Evolutionary conservation across 306 rosid species (phyloP), one percentile per base, ranked within the genome.

Genomic region (Abrus precatorius): DNA sequence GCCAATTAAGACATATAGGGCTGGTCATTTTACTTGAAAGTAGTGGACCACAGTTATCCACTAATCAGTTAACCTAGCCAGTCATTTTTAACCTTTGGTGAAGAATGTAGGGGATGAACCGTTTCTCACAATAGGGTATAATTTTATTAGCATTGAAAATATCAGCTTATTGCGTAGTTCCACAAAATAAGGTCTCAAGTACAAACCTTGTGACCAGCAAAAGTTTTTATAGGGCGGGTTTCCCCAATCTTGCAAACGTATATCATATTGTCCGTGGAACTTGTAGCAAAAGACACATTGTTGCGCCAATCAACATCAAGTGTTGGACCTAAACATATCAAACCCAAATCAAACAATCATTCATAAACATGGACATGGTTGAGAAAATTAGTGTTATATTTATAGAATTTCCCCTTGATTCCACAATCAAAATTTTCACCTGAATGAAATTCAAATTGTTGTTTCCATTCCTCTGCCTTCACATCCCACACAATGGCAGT

Each of bases 221-320:
- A 94, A 80, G 90, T 79, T 83, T 91, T 93, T 81, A 91, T 69
- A 43, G 98, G 98, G 48, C 73, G 89, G 78, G 57, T 85, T 68
- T 92, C 98, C 57, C 98, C 98, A 84, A 94, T 85, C 88, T 92
- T 94, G 92, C 96, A 92, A 10, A 92, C 97, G 86, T 89, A 84
- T 80, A 94, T 94, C 97, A 88, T 94, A 79, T 84, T 63, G 80
- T 94, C 98, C 3, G 97, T 87, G 56, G 97, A 94, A 86, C 98
- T 92, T 75, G 94, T 88, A 7, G 98, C 98, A 83, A 94, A 92
- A n/a, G 97, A 90, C 54, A 83, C 82, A 86, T 94, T 92, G 84
- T 88, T 89, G 81, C 98, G 97, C 98, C 98, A 94, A 75, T 94
- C 98, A 66, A 92, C 97, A 90, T 94, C 97, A 80, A 94, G 98